These are phyloP conservation scores for Nasturtium officinale DNA, from an alignment of 345 rosid species.

Conservation along the genomic window DNA sequence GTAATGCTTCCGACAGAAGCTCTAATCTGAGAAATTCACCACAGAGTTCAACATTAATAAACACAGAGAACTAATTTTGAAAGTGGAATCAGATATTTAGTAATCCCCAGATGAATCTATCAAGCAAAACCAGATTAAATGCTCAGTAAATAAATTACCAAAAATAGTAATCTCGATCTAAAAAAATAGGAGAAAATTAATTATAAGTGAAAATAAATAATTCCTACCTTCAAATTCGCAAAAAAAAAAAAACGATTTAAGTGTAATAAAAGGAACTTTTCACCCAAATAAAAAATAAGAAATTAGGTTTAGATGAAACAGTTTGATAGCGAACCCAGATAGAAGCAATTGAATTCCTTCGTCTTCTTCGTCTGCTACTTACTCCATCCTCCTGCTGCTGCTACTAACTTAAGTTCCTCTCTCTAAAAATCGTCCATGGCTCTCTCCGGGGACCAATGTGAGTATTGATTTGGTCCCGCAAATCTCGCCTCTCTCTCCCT, in stretches of 20 bases:
- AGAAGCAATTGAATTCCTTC: background rate
- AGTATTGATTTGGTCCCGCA: conserved; percentile 44
- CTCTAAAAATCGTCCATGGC: background rate
- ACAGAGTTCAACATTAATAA: conserved; percentile 10
- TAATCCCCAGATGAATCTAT: conserved; percentile 21
- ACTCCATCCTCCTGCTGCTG: conserved; percentile 22
- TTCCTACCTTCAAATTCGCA: background rate
- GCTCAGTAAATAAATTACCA: background rate
- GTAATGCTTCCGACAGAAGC: conserved; percentile 17
- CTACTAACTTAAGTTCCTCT: background rate
- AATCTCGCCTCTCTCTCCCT: conserved; percentile 45
- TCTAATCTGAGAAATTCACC: conserved; percentile 37
- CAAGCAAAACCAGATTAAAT: conserved; percentile 27
- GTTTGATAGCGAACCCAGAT: conserved; percentile 27
- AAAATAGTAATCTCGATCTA: conserved; percentile 44
- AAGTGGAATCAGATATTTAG: background rate
- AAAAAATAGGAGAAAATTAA: conserved; percentile 38
- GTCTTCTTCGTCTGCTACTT: conserved; percentile 8
- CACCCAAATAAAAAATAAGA: background rate
- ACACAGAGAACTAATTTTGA: background rate
- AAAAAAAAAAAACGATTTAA: conserved; percentile 22
- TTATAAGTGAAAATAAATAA: conserved; percentile 32
- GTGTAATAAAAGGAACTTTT: background rate
- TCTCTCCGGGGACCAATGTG: conserved; percentile 40
- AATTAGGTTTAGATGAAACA: conserved; percentile 44